phyloP scores from a whole-genome alignment of 192 early-diverging fungal species.

The Gamsiella multidivaricata region DNA sequence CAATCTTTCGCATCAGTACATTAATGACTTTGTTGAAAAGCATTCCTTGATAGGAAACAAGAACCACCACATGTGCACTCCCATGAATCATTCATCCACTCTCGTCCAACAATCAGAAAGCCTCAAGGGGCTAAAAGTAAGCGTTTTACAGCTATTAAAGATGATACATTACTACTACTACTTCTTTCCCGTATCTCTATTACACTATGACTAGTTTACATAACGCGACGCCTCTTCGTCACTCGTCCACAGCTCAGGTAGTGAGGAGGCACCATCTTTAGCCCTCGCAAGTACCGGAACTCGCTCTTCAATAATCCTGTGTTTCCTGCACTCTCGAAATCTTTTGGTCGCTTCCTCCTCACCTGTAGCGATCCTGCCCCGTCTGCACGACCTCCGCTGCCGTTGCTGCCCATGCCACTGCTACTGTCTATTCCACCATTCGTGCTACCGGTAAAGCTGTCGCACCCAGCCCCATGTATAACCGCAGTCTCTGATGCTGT shows the following conservation, averaged over 20 bases:
- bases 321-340: conserved; percentile 5
- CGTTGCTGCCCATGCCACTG: background rate
- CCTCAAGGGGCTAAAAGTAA: no score
- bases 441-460: background rate
- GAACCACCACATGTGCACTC: no score
- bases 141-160: no score
- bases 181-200: background rate
- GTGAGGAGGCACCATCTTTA: background rate
- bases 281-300: conserved; percentile 9
- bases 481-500: background rate
- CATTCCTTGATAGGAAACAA: no score
- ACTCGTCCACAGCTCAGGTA: conserved; percentile 23
- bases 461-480: background rate
- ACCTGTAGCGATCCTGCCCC: conserved; percentile 7
- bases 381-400: background rate
- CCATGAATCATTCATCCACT: no score
- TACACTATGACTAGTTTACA: background rate
- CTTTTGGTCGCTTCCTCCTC: conserved; percentile 26
- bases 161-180: no score
- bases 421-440: background rate
- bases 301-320: conserved; percentile 8
- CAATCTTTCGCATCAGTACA: no score
- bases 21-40: no score
- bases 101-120: no score
- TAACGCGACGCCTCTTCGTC: conserved; percentile 31